A percentile compares a stretch with the other conserved stretches of the same genome.
Conservation (phyloP, 2,329 filamentous ascomycete genomes). For the Boeremia exigua region DNA sequence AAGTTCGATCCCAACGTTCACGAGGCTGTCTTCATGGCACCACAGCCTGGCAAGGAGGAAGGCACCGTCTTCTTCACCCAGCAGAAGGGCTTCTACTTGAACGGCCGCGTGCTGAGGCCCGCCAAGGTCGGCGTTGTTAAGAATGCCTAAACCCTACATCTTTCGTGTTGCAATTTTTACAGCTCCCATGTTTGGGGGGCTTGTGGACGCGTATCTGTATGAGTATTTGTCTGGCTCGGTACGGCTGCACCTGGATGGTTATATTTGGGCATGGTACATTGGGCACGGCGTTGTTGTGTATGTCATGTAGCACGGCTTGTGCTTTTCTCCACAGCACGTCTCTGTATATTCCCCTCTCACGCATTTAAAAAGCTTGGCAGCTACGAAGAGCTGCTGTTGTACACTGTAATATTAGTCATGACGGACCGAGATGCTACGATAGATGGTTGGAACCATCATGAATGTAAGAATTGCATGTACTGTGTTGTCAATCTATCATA, state of each 20-base stretch:
- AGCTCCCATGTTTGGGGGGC: neutral
- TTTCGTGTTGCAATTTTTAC: neutral
- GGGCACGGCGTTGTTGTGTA: slow-evolving; percentile 18
- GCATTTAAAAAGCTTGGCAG: slow-evolving; percentile 15
- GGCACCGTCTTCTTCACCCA: slow-evolving; percentile 90
- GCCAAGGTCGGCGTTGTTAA: slow-evolving; percentile 97
- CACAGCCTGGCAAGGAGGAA: slow-evolving; percentile 85
- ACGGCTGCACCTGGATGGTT: slow-evolving; percentile 14
- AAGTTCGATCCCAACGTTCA: slow-evolving; percentile 97
- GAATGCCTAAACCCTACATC: slow-evolving; percentile 60
- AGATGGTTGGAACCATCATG: slow-evolving; percentile 10
- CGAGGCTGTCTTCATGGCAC: slow-evolving; percentile 94
- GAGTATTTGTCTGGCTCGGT: slow-evolving; percentile 12
- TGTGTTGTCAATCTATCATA: neutral
- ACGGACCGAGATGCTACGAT: slow-evolving; percentile 5
- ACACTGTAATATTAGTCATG: slow-evolving; percentile 20
- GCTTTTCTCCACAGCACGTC: neutral
- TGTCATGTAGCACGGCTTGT: slow-evolving; percentile 5
- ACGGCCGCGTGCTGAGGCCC: slow-evolving; percentile 85
- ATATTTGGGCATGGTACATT: slow-evolving; percentile 16
- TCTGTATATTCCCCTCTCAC: slow-evolving; percentile 21
- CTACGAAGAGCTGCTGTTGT: slow-evolving; percentile 6
- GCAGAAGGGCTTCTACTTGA: slow-evolving; percentile 94
- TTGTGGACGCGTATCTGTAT: slow-evolving; percentile 10
- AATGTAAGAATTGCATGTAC: slow-evolving; percentile 8